Percentiles rank a stretch among this genome's conserved stretches.
Evolutionary conservation across 164 flowering plant genomes (phyloP).

Genomic region (Chimonanthus praecox): DNA sequence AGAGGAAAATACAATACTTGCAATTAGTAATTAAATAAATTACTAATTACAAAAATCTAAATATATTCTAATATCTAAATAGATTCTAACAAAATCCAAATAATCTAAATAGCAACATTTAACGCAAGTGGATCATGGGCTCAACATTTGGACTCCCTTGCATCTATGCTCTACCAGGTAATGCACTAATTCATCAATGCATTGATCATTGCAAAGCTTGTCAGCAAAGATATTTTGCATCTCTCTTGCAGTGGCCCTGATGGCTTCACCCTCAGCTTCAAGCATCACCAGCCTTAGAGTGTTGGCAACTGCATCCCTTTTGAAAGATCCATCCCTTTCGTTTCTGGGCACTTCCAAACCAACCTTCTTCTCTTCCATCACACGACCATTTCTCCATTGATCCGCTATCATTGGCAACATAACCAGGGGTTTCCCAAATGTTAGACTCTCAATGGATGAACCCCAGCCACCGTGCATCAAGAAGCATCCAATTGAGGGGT

Average conservation of each 20-base stretch:
- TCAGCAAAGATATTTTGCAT: slow-evolving; percentile 1
- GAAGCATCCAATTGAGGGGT: slow-evolving; percentile 34
- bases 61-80: too few species aligned
- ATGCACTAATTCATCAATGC: neutral
- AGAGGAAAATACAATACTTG: too few species aligned
- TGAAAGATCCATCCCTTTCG: slow-evolving; percentile 34
- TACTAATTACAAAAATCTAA: too few species aligned
- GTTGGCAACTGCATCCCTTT: slow-evolving; percentile 20
- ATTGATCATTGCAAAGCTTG: neutral
- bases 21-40: too few species aligned
- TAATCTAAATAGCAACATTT: too few species aligned
- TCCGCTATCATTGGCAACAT: slow-evolving; percentile 23
- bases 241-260: neutral
- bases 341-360: slow-evolving; percentile 34
- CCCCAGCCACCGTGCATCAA: slow-evolving; percentile 46
- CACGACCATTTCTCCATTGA: slow-evolving; percentile 29
- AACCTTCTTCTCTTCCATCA: slow-evolving; percentile 30
- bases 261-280: slow-evolving; percentile 4
- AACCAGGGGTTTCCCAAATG: slow-evolving; percentile 20
- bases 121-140: too few species aligned
- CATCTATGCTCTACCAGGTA: slow-evolving; percentile 2
- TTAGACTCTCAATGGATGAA: slow-evolving; percentile 36
- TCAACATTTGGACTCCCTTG: neutral
- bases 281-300: slow-evolving; percentile 29
- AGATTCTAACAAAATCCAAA: too few species aligned